Conservation (phyloP, 306 rosid species). For the Abrus precatorius region DNA sequence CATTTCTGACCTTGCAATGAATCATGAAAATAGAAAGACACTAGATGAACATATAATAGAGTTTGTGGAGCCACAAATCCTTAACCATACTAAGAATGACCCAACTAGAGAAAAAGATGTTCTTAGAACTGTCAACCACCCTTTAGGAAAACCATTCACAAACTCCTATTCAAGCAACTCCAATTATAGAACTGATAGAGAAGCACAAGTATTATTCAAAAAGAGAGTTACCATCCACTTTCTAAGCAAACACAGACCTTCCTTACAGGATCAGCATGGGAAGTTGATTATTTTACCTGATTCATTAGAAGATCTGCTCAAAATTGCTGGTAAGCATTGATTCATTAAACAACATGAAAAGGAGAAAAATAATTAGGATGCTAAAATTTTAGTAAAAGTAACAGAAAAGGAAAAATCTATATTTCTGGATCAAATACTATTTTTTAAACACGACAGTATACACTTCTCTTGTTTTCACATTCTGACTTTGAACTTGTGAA, state of each 20-base stretch:
- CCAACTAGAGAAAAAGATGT: constrained; percentile 43
- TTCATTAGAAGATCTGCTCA: constrained; percentile 74
- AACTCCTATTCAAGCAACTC: constrained; percentile 33
- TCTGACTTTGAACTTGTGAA: constrained; percentile 40
- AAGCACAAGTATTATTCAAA: constrained; percentile 34
- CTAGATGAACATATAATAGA: constrained; percentile 65
- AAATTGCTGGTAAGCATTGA: constrained; percentile 66
- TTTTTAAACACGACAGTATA: constrained; percentile 25
- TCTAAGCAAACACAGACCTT: constrained; percentile 42
- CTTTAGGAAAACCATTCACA: constrained; percentile 42
- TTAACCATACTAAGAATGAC: constrained; percentile 25
- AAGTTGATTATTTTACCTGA: constrained; percentile 78
- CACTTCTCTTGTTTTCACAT: constrained; percentile 12
- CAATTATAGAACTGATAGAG: constrained; percentile 41
- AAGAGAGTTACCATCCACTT: constrained; percentile 76
- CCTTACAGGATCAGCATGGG: constrained; percentile 50
- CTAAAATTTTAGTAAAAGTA: background rate
- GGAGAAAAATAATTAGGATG: constrained; percentile 9
- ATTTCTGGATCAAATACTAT: constrained; percentile 4
- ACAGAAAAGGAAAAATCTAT: background rate
- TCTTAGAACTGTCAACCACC: constrained; percentile 32
- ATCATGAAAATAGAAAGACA: constrained; percentile 49
- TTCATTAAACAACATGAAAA: constrained; percentile 38
- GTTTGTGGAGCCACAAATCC: constrained; percentile 38
- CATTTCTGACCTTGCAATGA: constrained; percentile 45